Evolutionary conservation across 2,329 filamentous ascomycete genomes (phyloP), one percentile per base, ranked within the genome.

Genomic region (Xylaria sp.): DNA sequence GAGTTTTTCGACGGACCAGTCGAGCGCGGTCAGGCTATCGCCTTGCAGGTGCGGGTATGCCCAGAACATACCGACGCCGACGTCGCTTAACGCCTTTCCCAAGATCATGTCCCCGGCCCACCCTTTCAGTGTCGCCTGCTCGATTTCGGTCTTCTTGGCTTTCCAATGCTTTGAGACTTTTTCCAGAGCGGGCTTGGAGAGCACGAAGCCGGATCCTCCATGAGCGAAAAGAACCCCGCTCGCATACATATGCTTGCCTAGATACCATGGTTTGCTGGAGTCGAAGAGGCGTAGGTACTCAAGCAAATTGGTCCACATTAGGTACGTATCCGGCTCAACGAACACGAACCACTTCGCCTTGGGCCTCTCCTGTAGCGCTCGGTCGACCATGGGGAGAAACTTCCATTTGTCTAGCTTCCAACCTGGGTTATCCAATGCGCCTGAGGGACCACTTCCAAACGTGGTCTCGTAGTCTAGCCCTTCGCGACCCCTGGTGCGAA

Each of bases 381-480:
- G 78, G 60, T 78, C 74, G 8, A 81, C 75, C 75, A 82, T 80
- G 39, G 79, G 80, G 32, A 82, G 73, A 63, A 80, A 81, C 65
- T 82, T 82, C 75, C 79, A 82, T 64, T 81, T 81, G 67, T 82
- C 81, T 50, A 82, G 71, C 45, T 74, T 78, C 81, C 81, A 82
- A 9, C 73, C 72, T 8, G 71, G 70, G 30, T 70, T 72, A 50
- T 75, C 71, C 30, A 77, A 66, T 17, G 82, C 78, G 45, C 81
- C 79, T 48, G 78, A 78, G 51, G 79, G 77, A 12, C 76, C 72
- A 61, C 79, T 80, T 54, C 79, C 78, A 6, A 76, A 74, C 21
- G 75, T 71, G 8, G 74, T 76, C 64, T 78, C 76, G 45, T 72
- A 71, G 30, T 78, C 70, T 5, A 74, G 58, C 67, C 75, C 59